phyloP scores from a whole-genome alignment of 352 stramenopile species.

The Phytophthora pistaciae region DNA sequence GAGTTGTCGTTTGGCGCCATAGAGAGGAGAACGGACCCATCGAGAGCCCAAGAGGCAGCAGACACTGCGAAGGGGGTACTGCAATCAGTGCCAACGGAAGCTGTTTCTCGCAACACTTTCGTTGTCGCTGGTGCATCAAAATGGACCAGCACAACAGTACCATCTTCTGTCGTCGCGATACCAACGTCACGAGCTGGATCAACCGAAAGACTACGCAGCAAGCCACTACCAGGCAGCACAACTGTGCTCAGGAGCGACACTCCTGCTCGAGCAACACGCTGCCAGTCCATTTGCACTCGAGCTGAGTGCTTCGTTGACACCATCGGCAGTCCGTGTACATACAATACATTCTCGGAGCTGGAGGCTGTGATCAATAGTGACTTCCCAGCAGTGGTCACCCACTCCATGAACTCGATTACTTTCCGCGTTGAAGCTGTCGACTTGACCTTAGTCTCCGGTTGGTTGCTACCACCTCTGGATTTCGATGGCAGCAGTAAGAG shows the following conservation, averaged over 20 bases:
- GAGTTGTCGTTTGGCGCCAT: conserved; percentile 22
- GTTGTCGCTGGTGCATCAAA: conserved; percentile 43
- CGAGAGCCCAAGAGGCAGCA: conserved; percentile 34
- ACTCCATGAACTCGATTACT: conserved; percentile 37
- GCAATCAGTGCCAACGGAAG: not conserved
- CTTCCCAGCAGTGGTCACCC: conserved; percentile 31
- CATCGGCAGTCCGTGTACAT: conserved; percentile 58
- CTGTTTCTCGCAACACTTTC: conserved; percentile 26
- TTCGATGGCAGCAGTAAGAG: conserved; percentile 32
- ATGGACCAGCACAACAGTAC: conserved; percentile 31
- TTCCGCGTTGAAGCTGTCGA: conserved; percentile 3
- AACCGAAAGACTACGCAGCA: conserved; percentile 45
- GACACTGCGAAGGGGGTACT: not conserved
- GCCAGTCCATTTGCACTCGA: conserved; percentile 46
- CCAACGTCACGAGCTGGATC: conserved; percentile 53
- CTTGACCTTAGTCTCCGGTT: conserved; percentile 8
- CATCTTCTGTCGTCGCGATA: conserved; percentile 41
- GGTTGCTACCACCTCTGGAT: conserved; percentile 9
- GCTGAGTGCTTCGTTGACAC: conserved; percentile 35
- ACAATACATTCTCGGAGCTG: conserved; percentile 30
- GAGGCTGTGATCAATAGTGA: conserved; percentile 45
- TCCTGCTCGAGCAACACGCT: conserved; percentile 47
- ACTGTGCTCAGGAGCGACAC: conserved; percentile 45
- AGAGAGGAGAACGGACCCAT: conserved; percentile 49
- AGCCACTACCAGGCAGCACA: conserved; percentile 26